Percentiles rank a stretch among this genome's conserved stretches.
Conservation (phyloP, 164 flowering plant species). For the Echeveria elegans region DNA sequence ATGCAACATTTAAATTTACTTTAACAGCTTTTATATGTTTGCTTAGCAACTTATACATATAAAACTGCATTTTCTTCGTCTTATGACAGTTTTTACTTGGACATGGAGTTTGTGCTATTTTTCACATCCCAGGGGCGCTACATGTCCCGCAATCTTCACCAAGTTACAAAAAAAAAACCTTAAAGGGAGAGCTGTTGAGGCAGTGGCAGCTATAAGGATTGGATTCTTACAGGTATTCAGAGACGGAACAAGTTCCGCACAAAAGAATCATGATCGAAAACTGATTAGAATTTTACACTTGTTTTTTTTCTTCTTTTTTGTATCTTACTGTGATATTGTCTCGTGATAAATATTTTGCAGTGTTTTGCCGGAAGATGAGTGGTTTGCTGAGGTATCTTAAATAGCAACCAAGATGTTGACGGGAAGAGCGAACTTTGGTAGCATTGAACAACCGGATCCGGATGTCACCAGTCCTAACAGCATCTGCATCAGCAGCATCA, state of each 20-base stretch:
- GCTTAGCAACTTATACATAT: constrained; percentile 14
- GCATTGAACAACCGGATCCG: constrained; percentile 23
- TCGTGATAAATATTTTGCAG: constrained; percentile 19
- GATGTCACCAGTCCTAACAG: constrained; percentile 49
- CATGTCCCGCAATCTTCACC: constrained; percentile 80
- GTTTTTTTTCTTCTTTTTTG: neutral
- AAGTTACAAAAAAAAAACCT: constrained; percentile 74
- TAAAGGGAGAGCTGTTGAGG: constrained; percentile 72
- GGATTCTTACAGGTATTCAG: constrained; percentile 90
- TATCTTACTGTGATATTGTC: neutral
- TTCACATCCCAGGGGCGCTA: constrained; percentile 91
- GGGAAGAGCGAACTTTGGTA: constrained; percentile 37
- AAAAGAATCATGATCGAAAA: neutral
- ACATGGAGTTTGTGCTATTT: constrained; percentile 47
- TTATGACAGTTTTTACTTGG: constrained; percentile 58
- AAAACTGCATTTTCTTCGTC: constrained; percentile 36
- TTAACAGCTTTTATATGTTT: neutral
- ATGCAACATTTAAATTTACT: constrained; percentile 74
- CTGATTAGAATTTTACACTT: neutral
- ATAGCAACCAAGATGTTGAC: constrained; percentile 52
- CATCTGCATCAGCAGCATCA: too few relatives aligned
- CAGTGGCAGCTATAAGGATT: constrained; percentile 63
- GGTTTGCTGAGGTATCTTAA: constrained; percentile 64
- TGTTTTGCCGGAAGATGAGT: constrained; percentile 55
- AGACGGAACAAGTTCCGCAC: neutral